Evolutionary conservation across 306 rosid genomes (phyloP).

Genomic region (Prunus dulcis): DNA sequence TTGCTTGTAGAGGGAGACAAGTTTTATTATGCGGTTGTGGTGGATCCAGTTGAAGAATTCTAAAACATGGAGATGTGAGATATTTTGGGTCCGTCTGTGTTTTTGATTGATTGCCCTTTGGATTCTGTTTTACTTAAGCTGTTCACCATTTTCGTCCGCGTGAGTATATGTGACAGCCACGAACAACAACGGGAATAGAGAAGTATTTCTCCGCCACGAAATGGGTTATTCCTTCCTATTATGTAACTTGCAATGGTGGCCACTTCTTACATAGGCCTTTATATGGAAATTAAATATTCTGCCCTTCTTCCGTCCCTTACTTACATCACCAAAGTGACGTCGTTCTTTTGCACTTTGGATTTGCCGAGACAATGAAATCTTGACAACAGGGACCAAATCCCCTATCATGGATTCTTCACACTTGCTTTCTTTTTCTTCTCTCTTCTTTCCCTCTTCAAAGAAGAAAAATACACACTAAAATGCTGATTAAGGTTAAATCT

Average conservation of each 20-base stretch:
- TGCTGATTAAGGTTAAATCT: too few species aligned
- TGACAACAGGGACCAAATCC: neutral
- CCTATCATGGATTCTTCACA: neutral
- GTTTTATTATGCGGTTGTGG: conserved; percentile 33
- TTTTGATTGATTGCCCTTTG: conserved; percentile 16
- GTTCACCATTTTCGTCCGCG: conserved; percentile 9
- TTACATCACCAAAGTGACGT: neutral
- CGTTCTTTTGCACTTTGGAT: neutral
- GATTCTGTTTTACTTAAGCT: conserved; percentile 37
- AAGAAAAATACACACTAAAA: too few species aligned
- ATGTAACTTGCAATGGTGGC: too few species aligned
- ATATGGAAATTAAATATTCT: too few species aligned
- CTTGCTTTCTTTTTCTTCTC: neutral
- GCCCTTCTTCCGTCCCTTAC: neutral
- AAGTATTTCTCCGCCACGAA: too few species aligned
- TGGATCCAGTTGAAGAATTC: conserved; percentile 16
- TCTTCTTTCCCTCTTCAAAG: too few species aligned
- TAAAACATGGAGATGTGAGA: conserved; percentile 16
- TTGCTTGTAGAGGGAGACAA: conserved; percentile 14
- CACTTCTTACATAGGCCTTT: too few species aligned
- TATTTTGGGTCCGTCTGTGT: conserved; percentile 11
- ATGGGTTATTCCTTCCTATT: too few species aligned
- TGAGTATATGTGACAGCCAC: too few species aligned
- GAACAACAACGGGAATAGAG: too few species aligned
- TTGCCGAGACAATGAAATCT: neutral